Base-by-base conservation (phyloP, 208 protist genomes). In the Leishmania lainsoni region DNA sequence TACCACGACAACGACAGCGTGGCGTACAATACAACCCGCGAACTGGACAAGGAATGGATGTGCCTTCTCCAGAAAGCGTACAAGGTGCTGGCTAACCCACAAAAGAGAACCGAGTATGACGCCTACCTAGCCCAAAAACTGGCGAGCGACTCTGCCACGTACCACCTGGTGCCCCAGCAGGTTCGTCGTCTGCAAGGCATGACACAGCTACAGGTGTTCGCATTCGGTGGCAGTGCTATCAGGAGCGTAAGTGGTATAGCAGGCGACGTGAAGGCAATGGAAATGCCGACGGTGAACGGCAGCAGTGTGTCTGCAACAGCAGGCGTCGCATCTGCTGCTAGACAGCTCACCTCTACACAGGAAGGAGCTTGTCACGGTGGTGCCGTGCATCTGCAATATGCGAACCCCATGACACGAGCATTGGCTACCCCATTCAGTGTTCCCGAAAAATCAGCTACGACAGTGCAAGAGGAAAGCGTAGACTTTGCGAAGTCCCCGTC, bases 1-100 rank as follows among this genome's bases (percentile, higher is more conserved):
- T 83, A 79, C 35, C 59, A 70, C 72, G 83, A 87, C 83, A 87
- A 87, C 68, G 83, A 87, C 76, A 87, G 83, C 61, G 39, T 75
- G 5, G 14, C 70, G 22, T 87, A 70, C 75, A 82, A 87, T 61
- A 52, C 75, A 0, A 4, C 20, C 20, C 45, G 39, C 0, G 35
- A 82, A 6, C 22, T 77, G 20, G 83, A 87, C 39, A 26, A 69
- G n/a, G 70, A 10, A 1, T 79, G 75, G 5, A 2, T 78, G 66
- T n/a, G 17, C 22, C 35, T 79, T 45, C 63, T 87, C 32, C 26
- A 79, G 6, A 69, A 75, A 32, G 83, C 75, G 8, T 52, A 80
- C 54, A 59, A 70, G 0, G 49, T 83, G 4, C 63, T 87, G 3
- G 68, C 74, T n/a, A 78, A 89, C 72, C 68, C 69, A 2, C 22